These are phyloP conservation scores for Cyclocybe aegerita DNA, from an alignment of 768 basidiomycete genomes.

Conservation along the genomic window DNA sequence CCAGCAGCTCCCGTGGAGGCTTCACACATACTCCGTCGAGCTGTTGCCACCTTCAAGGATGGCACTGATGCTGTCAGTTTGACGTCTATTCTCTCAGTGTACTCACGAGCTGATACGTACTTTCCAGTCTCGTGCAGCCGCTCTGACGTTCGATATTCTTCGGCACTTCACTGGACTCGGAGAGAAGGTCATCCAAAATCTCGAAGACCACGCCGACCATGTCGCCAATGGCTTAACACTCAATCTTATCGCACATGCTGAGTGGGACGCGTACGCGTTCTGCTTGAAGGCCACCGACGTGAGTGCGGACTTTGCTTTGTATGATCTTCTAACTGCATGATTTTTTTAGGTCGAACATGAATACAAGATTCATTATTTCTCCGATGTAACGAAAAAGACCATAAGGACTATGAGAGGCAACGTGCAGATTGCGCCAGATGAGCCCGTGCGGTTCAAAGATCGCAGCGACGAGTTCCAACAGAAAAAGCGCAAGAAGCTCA, in stretches of 20 bases:
- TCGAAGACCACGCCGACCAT: too few species aligned
- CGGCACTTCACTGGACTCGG: too few species aligned
- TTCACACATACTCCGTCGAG: constrained; percentile 8
- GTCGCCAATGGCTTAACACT: too few species aligned
- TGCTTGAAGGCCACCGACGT: too few species aligned
- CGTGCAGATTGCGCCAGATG: constrained; percentile 1
- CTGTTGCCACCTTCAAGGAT: constrained; percentile 3
- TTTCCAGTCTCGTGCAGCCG: too few species aligned
- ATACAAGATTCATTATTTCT: neutral
- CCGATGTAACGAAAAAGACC: constrained; percentile 9
- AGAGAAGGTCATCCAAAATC: too few species aligned
- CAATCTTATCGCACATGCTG: too few species aligned
- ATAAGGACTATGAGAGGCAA: neutral
- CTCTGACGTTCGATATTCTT: too few species aligned
- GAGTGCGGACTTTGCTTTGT: too few species aligned
- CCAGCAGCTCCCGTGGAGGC: neutral
- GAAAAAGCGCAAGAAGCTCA: neutral
- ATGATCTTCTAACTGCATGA: too few species aligned
- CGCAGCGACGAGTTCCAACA: constrained; percentile 8
- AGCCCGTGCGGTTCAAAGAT: constrained; percentile 12
- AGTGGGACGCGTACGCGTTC: too few species aligned
- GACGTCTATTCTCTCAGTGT: constrained; percentile 1
- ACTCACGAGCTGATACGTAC: neutral
- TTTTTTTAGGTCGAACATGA: neutral
- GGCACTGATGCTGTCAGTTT: constrained; percentile 9